Evolutionary conservation across 495 filamentous ascomycete genomes (phyloP), one percentile per base, ranked within the genome.

Genomic region (Venustampulla echinocandica): DNA sequence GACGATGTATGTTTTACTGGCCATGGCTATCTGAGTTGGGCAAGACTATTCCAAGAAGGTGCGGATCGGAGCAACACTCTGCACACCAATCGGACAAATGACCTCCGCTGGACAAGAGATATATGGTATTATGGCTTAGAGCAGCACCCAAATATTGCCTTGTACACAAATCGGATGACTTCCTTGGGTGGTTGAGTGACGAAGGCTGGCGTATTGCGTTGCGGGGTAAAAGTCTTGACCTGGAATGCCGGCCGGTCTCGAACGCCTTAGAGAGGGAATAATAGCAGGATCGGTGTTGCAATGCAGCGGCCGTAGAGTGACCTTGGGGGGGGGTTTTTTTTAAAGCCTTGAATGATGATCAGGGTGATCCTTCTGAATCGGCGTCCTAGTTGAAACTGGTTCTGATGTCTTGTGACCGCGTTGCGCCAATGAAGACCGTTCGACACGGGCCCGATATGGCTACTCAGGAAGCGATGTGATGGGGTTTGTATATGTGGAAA

Each of bases 1-100:
- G 44, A 95, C 87, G 54, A 95, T 81, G 66, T 87, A 94, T 28
- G 76, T 85, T 57, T 81, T 82, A 40, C 10, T n/a, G 34, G 51
- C 42, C 55, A 58, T 58, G n/a, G n/a, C n/a, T n/a, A n/a, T n/a
- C 27, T 38, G 37, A 49, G 10, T 36, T n/a, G 48, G 23, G 30
- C 2, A 18, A 11, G 5, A 10, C 15, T 30, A 25, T 21, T 4
- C 10, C 6, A 30, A 20, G 42, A 13, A 13, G 20, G 15, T 13
- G 7, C 7, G 27, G 9, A 35, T 5, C 18, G 13, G 5, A 10
- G 33, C 11, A 35, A 35, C 6, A 35, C 4, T 35, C 14, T 14
- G 25, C 35, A 22, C 1, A 18, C 9, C 18, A 28, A 40, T 44
- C 24, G 21, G 27, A 44, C 25, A 46, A 19, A 37, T 15, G 15